Evolutionary conservation across 2,329 filamentous ascomycete species (phyloP).

Genomic region (Mycosphaerella sp.): DNA sequence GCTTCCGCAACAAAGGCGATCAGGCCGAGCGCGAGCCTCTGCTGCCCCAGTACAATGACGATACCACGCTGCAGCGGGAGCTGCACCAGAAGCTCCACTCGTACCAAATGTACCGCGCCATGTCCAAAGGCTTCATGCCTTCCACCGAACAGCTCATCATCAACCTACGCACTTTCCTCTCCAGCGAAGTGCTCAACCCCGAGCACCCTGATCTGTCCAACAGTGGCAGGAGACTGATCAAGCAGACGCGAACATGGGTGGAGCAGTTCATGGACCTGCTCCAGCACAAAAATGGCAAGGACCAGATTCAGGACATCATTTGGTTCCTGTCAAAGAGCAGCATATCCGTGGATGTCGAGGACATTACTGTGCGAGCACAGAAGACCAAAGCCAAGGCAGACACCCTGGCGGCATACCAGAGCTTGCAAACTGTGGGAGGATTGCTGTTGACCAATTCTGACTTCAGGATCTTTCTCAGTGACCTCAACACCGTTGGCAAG

Average conservation of each 20-base stretch:
- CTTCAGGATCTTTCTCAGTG: conserved; percentile 77
- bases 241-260: conserved; percentile 66
- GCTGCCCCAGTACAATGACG: conserved; percentile 74
- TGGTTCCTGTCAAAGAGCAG: conserved; percentile 76
- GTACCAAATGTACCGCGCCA: conserved; percentile 82
- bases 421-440: conserved; percentile 72
- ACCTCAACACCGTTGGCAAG: conserved; percentile 69
- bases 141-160: conserved; percentile 77
- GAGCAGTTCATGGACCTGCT: conserved; percentile 75
- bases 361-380: conserved; percentile 55
- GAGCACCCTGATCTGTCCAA: conserved; percentile 68
- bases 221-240: conserved; percentile 66
- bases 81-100: conserved; percentile 86
- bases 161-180: conserved; percentile 71
- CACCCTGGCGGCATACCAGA: conserved; percentile 68
- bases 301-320: conserved; percentile 86
- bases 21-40: conserved; percentile 65
- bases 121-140: conserved; percentile 82
- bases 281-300: conserved; percentile 70
- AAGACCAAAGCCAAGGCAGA: conserved; percentile 63
- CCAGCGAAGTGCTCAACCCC: conserved; percentile 71
- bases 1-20: conserved; percentile 42
- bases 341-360: conserved; percentile 59
- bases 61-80: conserved; percentile 68
- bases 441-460: conserved; percentile 86